Conservation (phyloP, 2,329 filamentous ascomycete genomes). For the Coniochaeta ligniaria region DNA sequence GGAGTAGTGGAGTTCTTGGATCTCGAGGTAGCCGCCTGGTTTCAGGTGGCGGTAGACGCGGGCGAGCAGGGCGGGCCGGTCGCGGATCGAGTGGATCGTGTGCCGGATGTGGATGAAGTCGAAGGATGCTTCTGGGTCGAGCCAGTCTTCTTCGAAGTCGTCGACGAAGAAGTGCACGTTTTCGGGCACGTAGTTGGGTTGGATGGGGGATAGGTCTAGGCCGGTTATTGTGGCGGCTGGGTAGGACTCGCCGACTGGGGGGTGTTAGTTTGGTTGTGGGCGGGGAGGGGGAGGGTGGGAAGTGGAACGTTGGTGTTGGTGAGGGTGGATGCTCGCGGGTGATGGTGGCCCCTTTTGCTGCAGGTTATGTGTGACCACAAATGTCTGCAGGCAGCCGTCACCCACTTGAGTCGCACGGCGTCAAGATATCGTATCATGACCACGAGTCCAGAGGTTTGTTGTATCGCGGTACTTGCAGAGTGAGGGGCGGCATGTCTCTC, state of each 20-base stretch:
- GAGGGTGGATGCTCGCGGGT: neutral
- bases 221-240: slow-evolving; percentile 35
- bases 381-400: neutral
- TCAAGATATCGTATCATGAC: too few relatives aligned
- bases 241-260: slow-evolving; percentile 36
- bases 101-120: slow-evolving; percentile 44
- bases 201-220: slow-evolving; percentile 45
- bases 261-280: neutral
- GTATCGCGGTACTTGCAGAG: neutral
- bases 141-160: slow-evolving; percentile 46
- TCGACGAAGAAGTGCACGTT: slow-evolving; percentile 46
- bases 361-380: too few relatives aligned
- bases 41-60: slow-evolving; percentile 36
- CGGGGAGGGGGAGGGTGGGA: neutral
- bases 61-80: slow-evolving; percentile 31
- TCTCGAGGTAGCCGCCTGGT: slow-evolving; percentile 43
- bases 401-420: neutral
- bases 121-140: slow-evolving; percentile 34
- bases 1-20: slow-evolving; percentile 37
- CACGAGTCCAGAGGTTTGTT: neutral
- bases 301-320: neutral
- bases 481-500: neutral
- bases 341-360: neutral
- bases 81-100: slow-evolving; percentile 34
- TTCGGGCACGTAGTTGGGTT: slow-evolving; percentile 41